Evolutionary conservation across 2,329 filamentous ascomycete genomes (phyloP), one percentile per base, ranked within the genome.

Genomic region (Pseudogymnoascus sp.): DNA sequence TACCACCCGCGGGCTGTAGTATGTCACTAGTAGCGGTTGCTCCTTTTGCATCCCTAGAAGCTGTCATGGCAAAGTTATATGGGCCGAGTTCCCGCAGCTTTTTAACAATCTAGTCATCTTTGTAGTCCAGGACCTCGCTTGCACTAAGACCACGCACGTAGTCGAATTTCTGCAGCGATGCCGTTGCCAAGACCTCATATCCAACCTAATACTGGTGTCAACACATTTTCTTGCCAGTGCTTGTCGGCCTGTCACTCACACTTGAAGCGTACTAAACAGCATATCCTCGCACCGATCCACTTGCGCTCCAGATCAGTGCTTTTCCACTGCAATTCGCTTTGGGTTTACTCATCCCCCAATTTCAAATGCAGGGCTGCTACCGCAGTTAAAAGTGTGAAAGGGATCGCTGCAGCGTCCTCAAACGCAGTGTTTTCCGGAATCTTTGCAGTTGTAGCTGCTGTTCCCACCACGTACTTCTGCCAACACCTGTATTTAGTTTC

Each of bases 401-500:
- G 68, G 11, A 69, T 61, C 28, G 66, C 65, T n/a, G 65, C 65
- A 11, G 61, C 68, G 60, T 69, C 65, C 43, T 67, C 66, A 53
- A 68, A 69, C 28, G 62, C 64, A n/a, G 67, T 64, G 41, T 11
- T 60, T 35, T 63, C 59, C 2, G 68, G 67, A 37, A 69, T 31
- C 40, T 64, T 66, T 19, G 65, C 63, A 28, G 50, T 40, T n/a
- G 38, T 40, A 19, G 38, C 38, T 40, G 75, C 71, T 0, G 73
- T 74, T 62, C 80, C 69, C 3, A 73, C 69, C 19, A 74, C 61
- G 4, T 67, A 74, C 61, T 79, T 75, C 64, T 76, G 75, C 73
- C 75, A 79, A 2, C 76, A 76, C 8, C 40, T 16, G 40, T 41
- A 41, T 41, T 22, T 41, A 4, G 40, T 41, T 41, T 22, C 10